A percentile compares a stretch with the other conserved stretches of the same genome.
phyloP scores from a whole-genome alignment of 345 rosid species.

The Salix caprea region DNA sequence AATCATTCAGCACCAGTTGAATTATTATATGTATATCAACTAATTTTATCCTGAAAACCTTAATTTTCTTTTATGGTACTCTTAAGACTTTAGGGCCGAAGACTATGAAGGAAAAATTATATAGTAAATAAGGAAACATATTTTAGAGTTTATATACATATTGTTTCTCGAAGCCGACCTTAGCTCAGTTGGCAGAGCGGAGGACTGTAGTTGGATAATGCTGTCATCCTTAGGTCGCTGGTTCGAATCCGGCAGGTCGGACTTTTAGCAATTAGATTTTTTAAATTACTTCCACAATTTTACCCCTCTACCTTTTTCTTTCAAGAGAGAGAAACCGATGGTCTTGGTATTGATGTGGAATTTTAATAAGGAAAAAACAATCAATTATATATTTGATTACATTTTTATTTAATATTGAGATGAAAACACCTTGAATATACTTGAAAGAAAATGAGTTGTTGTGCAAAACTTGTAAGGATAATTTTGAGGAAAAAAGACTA shows the following conservation, averaged over 20 bases:
- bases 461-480: too few relatives aligned
- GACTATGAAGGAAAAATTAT: background rate
- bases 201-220: background rate
- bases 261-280: background rate
- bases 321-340: too few relatives aligned
- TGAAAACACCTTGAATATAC: too few relatives aligned
- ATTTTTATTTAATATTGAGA: too few relatives aligned
- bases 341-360: too few relatives aligned
- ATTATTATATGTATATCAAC: background rate
- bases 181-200: background rate
- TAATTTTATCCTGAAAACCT: background rate
- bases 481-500: too few relatives aligned
- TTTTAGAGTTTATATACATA: rapidly evolving
- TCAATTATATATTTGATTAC: too few relatives aligned
- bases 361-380: too few relatives aligned
- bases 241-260: constrained; percentile 53
- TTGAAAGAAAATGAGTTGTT: too few relatives aligned
- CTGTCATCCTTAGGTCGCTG: constrained; percentile 44
- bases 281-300: too few relatives aligned
- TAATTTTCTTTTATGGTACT: background rate
- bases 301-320: too few relatives aligned
- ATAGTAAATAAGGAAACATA: rapidly evolving
- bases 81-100: background rate
- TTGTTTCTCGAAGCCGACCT: background rate
- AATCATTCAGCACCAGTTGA: background rate